Percentiles rank a stretch among this genome's conserved stretches.
phyloP scores from a whole-genome alignment of 345 rosid genomes.

The Salix dunnii region DNA sequence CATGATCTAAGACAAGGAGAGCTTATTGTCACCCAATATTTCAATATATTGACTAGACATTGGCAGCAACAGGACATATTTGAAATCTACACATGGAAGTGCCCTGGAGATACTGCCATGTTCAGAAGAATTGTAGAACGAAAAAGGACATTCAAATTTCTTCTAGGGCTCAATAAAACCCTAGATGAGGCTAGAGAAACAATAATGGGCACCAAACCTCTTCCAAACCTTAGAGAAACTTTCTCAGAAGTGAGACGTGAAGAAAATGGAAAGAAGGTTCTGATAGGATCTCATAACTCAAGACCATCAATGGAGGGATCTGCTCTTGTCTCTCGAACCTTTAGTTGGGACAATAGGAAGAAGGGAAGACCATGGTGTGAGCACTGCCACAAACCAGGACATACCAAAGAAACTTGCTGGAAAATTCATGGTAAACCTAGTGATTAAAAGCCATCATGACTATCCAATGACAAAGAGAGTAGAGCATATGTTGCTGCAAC shows the following conservation, averaged over 20 bases:
- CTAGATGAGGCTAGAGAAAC: not conserved
- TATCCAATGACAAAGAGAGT: too few species aligned
- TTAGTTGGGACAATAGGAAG: not conserved
- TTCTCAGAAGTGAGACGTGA: not conserved
- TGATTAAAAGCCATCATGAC: too few species aligned
- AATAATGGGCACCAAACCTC: not conserved
- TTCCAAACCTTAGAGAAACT: too few species aligned
- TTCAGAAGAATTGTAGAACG: not conserved
- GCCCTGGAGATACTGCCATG: not conserved
- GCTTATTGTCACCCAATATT: too few species aligned
- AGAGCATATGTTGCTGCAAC: not conserved
- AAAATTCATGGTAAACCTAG: too few species aligned
- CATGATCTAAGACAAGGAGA: too few species aligned
- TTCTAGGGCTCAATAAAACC: not conserved
- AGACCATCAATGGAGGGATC: not conserved
- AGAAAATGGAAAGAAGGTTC: not conserved
- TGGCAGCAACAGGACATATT: too few species aligned
- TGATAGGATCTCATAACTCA: not conserved
- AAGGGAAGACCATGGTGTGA: too few species aligned
- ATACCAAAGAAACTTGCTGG: too few species aligned
- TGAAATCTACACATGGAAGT: too few species aligned
- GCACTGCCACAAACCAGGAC: too few species aligned
- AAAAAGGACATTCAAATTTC: not conserved
- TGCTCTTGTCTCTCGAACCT: not conserved
- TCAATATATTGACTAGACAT: too few species aligned